Evolutionary conservation across 225 moss, liverwort and hornwort species (phyloP).

Genomic region (Neckera pumila): DNA sequence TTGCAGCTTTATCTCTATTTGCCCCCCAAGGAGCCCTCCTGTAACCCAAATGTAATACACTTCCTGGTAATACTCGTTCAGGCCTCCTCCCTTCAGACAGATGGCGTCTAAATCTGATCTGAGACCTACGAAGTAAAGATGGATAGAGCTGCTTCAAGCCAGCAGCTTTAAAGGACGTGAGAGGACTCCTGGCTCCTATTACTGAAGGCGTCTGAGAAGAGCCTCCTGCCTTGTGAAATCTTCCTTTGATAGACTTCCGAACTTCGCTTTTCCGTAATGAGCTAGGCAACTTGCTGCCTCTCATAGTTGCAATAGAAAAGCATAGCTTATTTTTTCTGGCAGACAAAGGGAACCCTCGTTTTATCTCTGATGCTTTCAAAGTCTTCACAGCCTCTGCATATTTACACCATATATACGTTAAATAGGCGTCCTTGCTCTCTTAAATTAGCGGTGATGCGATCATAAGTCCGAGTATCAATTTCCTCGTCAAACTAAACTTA

Average conservation of each 20-base stretch:
- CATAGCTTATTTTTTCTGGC: background rate
- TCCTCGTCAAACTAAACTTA: background rate
- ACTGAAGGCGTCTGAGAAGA: background rate
- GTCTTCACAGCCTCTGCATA: background rate
- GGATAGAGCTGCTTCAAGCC: slow-evolving; percentile 10
- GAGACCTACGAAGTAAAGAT: background rate
- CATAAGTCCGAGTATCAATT: background rate
- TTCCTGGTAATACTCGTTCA: background rate
- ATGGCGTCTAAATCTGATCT: slow-evolving; percentile 6
- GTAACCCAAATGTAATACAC: slow-evolving; percentile 2
- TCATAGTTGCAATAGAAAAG: background rate
- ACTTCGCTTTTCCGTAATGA: background rate
- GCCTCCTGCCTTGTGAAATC: background rate
- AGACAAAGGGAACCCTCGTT: slow-evolving; percentile 6
- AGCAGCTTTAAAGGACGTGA: background rate
- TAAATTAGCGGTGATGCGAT: background rate
- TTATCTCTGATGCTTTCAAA: background rate
- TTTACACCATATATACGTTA: background rate
- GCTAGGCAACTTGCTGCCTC: background rate
- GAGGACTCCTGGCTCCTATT: background rate
- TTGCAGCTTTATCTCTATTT: slow-evolving; percentile 12
- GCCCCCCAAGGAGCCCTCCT: background rate
- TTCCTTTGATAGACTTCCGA: background rate
- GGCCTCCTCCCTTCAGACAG: background rate
- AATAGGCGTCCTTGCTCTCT: background rate